Evolutionary conservation across 2,329 filamentous ascomycete species (phyloP).

Genomic region (Leptographium radiaticola): DNA sequence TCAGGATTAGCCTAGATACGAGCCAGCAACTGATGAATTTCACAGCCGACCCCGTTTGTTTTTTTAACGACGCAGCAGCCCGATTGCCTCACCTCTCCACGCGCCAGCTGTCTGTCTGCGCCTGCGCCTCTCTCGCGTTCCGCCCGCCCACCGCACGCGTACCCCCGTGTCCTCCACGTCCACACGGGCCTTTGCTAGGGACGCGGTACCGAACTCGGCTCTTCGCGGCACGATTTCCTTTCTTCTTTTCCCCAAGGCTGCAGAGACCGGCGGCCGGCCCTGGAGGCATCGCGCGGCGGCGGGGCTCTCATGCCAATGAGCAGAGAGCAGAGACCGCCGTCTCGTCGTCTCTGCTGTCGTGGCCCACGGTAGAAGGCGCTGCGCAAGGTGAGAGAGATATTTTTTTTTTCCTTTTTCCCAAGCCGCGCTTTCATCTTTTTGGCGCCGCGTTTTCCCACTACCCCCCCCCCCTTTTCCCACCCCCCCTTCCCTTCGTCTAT

Average conservation of each 20-base stretch:
- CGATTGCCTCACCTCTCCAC: too few species aligned
- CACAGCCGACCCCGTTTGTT: neutral
- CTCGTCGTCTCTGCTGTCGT: neutral
- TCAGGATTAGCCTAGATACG: too few species aligned
- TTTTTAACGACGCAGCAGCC: neutral
- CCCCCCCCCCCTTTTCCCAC: neutral
- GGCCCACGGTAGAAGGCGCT: too few species aligned
- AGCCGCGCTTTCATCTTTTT: neutral
- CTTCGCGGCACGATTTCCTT: neutral
- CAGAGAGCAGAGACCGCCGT: neutral
- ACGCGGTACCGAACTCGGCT: too few species aligned
- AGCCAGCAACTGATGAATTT: neutral
- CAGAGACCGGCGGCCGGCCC: neutral
- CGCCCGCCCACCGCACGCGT: too few species aligned
- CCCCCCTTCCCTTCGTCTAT: constrained; percentile 19
- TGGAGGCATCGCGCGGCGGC: neutral
- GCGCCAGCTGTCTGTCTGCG: too few species aligned
- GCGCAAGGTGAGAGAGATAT: too few species aligned
- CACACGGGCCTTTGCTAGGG: too few species aligned
- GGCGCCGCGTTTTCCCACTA: too few species aligned
- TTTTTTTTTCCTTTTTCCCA: too few species aligned
- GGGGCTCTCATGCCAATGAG: neutral
- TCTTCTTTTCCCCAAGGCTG: neutral
- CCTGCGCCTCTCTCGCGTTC: too few species aligned
- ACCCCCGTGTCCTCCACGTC: neutral